These are phyloP conservation scores for Mallotus japonicus DNA, from an alignment of 441 rosid species.

Conservation along the genomic window DNA sequence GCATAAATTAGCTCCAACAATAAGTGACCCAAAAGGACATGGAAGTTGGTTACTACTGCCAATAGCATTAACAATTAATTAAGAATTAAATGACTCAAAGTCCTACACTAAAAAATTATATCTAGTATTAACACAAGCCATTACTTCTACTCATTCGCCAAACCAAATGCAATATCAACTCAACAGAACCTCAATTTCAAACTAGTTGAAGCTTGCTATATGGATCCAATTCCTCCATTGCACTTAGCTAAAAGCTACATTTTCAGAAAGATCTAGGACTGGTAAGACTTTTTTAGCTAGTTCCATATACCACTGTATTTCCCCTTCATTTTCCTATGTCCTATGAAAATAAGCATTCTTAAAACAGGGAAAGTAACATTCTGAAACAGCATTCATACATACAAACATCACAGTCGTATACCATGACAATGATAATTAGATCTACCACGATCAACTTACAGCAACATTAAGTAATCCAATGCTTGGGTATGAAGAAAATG, in stretches of 20 bases:
- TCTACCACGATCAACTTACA: constrained; percentile 50
- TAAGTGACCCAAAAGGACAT: not conserved
- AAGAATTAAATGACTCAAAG: not conserved
- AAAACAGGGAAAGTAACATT: not conserved
- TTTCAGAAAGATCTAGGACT: not conserved
- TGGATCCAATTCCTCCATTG: not conserved
- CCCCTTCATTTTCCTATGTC: not conserved
- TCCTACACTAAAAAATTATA: not conserved
- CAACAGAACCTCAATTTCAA: not conserved
- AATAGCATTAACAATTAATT: not conserved
- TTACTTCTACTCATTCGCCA: not conserved
- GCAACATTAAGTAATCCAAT: constrained; percentile 85
- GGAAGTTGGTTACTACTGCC: not conserved
- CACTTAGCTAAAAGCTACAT: not conserved
- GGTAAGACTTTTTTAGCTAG: not conserved
- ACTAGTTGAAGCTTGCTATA: not conserved
- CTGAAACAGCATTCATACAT: not conserved
- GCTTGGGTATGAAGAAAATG: constrained; percentile 56
- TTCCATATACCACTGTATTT: not conserved
- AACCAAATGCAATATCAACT: not conserved
- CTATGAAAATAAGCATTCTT: not conserved
- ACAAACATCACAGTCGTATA: not conserved
- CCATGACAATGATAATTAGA: not conserved
- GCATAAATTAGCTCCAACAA: not conserved
- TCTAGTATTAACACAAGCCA: too few relatives aligned